Conservation (phyloP, 2,329 filamentous ascomycete species). For the Hypoxylon sp. region DNA sequence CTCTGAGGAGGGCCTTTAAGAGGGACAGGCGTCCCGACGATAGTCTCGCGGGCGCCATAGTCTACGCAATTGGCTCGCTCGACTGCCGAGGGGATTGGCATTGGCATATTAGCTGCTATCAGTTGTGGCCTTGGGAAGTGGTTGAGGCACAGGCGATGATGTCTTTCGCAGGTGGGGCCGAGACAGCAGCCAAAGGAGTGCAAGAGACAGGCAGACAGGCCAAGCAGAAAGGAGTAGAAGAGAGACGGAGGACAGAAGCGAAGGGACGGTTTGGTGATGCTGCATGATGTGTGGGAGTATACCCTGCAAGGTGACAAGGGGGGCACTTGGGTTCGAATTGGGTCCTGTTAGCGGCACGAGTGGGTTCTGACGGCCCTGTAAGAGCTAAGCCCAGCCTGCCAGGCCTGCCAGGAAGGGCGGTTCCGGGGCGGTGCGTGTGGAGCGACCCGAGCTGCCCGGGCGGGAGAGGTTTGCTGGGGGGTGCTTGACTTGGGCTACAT, state of each 20-base stretch:
- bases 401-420: slow-evolving; percentile 28
- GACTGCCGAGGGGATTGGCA: background rate
- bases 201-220: background rate
- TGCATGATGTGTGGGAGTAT: slow-evolving; percentile 31
- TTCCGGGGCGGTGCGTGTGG: slow-evolving; percentile 36
- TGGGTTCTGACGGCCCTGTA: slow-evolving; percentile 19
- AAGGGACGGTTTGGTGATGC: slow-evolving; percentile 30
- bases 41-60: no score
- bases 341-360: slow-evolving; percentile 33
- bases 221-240: background rate
- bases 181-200: background rate
- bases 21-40: no score
- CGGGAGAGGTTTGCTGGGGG: slow-evolving; percentile 23
- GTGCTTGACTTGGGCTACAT: no score
- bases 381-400: slow-evolving; percentile 13
- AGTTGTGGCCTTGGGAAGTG: background rate
- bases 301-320: slow-evolving; percentile 30
- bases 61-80: background rate
- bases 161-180: background rate
- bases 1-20: background rate
- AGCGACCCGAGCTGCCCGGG: slow-evolving; percentile 31
- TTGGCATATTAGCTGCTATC: background rate
- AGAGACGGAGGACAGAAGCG: background rate
- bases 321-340: slow-evolving; percentile 22
- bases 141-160: background rate